phyloP scores from a whole-genome alignment of 1,284 basidiomycete genomes.

The Rhodotorula sp. region DNA sequence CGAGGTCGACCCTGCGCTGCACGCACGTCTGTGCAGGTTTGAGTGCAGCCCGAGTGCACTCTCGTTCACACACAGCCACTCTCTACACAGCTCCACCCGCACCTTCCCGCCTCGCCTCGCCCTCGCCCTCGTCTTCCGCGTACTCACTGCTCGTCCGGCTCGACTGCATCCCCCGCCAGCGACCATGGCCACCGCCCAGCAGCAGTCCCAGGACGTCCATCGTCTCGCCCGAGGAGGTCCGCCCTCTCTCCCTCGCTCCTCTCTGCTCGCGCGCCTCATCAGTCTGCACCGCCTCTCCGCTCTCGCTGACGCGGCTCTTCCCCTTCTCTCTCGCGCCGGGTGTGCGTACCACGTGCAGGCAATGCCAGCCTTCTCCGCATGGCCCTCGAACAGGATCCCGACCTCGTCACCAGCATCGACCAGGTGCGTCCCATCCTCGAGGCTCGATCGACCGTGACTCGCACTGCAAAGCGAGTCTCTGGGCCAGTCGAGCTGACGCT shows the following conservation, averaged over 20 bases:
- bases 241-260: not conserved
- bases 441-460: not conserved
- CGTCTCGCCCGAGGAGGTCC: conserved; percentile 38
- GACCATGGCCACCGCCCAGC: not conserved
- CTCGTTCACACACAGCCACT: no score
- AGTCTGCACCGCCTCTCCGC: not conserved
- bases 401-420: conserved; percentile 31
- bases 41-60: no score
- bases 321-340: not conserved
- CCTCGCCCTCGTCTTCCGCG: not conserved
- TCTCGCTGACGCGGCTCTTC: conserved; percentile 16
- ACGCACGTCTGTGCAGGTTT: no score
- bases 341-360: conserved; percentile 2
- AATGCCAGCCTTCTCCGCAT: conserved; percentile 26
- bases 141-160: not conserved
- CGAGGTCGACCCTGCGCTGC: not conserved
- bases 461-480: not conserved
- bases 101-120: not conserved
- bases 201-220: conserved; percentile 23
- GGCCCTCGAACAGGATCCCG: conserved; percentile 19
- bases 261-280: not conserved
- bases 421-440: conserved; percentile 13
- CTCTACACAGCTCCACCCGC: not conserved
- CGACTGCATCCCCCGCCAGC: no score
- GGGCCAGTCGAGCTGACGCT: not conserved